Evolutionary conservation across 1,139 yeast species (phyloP).

Genomic region (Schwanniomyces etchellsii): DNA sequence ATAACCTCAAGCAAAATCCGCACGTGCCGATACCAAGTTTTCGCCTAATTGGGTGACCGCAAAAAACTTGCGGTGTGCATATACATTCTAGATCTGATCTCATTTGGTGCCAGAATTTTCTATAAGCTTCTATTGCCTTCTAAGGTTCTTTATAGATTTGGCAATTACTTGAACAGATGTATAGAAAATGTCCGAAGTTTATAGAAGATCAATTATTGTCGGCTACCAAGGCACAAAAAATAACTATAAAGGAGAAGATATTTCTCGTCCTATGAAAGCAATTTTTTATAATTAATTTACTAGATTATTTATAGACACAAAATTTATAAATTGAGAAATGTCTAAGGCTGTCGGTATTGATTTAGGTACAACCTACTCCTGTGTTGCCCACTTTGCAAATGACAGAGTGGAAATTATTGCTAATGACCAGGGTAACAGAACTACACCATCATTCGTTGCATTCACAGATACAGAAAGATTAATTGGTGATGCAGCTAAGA

Average conservation of each 20-base stretch:
- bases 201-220: background rate
- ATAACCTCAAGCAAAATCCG: too few species aligned
- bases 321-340: conserved; percentile 27
- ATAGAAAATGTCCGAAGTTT: background rate
- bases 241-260: background rate
- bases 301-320: background rate
- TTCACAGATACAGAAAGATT: conserved; percentile 96
- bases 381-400: conserved; percentile 72
- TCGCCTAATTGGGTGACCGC: too few species aligned
- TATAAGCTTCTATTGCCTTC: background rate
- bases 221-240: background rate
- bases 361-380: conserved; percentile 81
- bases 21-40: too few species aligned
- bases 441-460: conserved; percentile 96
- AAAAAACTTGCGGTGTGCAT: too few species aligned
- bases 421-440: conserved; percentile 56
- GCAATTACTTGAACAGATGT: background rate
- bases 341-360: conserved; percentile 76
- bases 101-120: too few species aligned
- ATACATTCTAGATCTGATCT: too few species aligned
- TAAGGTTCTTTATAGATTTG: background rate
- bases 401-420: conserved; percentile 65
- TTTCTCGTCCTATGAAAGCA: too few species aligned
- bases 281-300: background rate
- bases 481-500: conserved; percentile 99